phyloP scores from a whole-genome alignment of 306 rosid species.

The Casuarina glauca region DNA sequence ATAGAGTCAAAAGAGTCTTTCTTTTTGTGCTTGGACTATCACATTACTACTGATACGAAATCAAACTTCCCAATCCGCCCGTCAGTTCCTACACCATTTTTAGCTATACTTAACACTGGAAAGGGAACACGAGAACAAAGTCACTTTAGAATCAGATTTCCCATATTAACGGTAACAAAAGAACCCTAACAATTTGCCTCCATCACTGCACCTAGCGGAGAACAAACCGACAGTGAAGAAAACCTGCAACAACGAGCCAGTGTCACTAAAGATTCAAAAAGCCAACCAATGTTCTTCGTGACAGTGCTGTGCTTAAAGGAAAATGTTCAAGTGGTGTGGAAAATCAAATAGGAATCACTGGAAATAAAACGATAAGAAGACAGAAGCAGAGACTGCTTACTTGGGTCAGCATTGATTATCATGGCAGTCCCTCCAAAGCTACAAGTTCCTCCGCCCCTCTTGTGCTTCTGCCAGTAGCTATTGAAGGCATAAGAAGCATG shows the following conservation, averaged over 20 bases:
- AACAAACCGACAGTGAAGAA: slow-evolving; percentile 67
- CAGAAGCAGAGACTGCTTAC: slow-evolving; percentile 36
- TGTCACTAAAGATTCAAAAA: slow-evolving; percentile 5
- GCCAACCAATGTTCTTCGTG: neutral
- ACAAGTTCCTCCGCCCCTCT: slow-evolving; percentile 85
- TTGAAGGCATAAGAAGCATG: slow-evolving; percentile 95
- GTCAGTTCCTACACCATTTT: slow-evolving; percentile 25
- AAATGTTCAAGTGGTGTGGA: too few relatives aligned
- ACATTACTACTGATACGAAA: slow-evolving; percentile 6
- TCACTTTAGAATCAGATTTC: slow-evolving; percentile 29
- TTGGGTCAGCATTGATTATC: slow-evolving; percentile 84
- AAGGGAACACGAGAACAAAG: slow-evolving; percentile 30
- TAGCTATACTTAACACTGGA: slow-evolving; percentile 17
- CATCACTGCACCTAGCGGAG: slow-evolving; percentile 41
- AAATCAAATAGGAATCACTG: neutral
- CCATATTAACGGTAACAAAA: slow-evolving; percentile 24
- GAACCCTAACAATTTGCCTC: slow-evolving; percentile 15
- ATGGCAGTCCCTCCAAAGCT: slow-evolving; percentile 90
- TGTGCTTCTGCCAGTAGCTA: slow-evolving; percentile 93
- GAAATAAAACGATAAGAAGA: neutral
- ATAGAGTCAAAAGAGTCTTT: slow-evolving; percentile 4
- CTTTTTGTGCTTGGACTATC: slow-evolving; percentile 12
- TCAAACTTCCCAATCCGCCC: slow-evolving; percentile 4
- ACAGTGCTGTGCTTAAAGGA: neutral
- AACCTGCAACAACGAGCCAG: slow-evolving; percentile 60